A percentile compares a stretch with the other conserved stretches of the same genome.
Evolutionary conservation across 2,329 filamentous ascomycete species (phyloP).

Genomic region (Hymenoscyphus fructigenus): DNA sequence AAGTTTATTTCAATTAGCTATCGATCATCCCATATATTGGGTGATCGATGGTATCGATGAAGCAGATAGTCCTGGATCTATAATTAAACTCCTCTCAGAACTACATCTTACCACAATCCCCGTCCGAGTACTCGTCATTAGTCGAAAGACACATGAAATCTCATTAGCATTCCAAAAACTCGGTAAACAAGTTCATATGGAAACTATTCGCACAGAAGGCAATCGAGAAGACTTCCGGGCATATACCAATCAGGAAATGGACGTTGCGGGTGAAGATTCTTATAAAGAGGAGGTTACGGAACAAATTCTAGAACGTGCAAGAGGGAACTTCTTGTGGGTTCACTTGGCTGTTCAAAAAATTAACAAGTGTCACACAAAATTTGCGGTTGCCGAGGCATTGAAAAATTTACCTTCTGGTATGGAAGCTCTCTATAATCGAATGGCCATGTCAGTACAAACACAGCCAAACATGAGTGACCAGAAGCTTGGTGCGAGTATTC

Average conservation of each 20-base stretch:
- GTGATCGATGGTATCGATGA: constrained; percentile 28
- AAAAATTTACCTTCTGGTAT: constrained; percentile 32
- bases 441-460: constrained; percentile 26
- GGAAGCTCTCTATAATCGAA: constrained; percentile 32
- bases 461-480: constrained; percentile 11
- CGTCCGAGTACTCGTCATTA: not conserved
- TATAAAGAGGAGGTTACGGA: not conserved
- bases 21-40: constrained; percentile 15
- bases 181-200: not conserved
- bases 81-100: not conserved
- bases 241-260: not conserved
- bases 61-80: constrained; percentile 6
- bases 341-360: constrained; percentile 6
- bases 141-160: not conserved
- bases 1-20: constrained; percentile 19
- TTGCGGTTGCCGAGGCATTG: constrained; percentile 17
- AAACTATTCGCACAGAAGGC: not conserved
- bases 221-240: not conserved
- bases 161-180: not conserved
- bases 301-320: not conserved
- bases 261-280: not conserved
- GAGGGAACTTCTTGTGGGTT: constrained; percentile 6
- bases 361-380: constrained; percentile 5
- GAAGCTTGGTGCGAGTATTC: constrained; percentile 26
- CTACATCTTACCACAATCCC: not conserved